These are phyloP conservation scores for Phytopythium cucurbitacearum DNA, from an alignment of 352 stramenopile genomes.

Conservation along the genomic window DNA sequence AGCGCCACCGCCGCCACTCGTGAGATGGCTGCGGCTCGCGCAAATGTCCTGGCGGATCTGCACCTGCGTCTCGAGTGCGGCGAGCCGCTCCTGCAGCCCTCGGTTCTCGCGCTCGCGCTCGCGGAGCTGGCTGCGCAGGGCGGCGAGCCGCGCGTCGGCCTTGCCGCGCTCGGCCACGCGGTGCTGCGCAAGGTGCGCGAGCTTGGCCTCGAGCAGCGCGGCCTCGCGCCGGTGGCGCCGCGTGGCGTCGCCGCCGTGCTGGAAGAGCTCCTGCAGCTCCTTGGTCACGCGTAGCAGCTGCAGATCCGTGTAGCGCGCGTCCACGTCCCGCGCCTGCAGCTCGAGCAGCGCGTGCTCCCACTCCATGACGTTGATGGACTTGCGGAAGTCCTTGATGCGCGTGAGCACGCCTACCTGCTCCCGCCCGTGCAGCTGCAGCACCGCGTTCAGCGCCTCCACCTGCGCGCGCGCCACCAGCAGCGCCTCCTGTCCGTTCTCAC, in stretches of 20 bases:
- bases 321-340: slow-evolving; percentile 79
- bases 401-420: slow-evolving; percentile 83
- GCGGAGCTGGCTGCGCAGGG: slow-evolving; percentile 55
- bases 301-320: slow-evolving; percentile 92
- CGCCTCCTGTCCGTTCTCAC: slow-evolving; percentile 36
- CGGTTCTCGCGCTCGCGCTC: slow-evolving; percentile 82
- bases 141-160: slow-evolving; percentile 35
- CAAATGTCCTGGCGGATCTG: slow-evolving; percentile 88
- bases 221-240: slow-evolving; percentile 78
- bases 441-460: slow-evolving; percentile 86
- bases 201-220: slow-evolving; percentile 68
- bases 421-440: slow-evolving; percentile 81
- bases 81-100: slow-evolving; percentile 66
- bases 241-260: slow-evolving; percentile 69
- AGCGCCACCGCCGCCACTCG: neutral
- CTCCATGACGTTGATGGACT: slow-evolving; percentile 93
- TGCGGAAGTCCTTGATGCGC: slow-evolving; percentile 92
- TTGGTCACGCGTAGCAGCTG: slow-evolving; percentile 92
- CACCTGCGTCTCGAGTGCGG: slow-evolving; percentile 78
- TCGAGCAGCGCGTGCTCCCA: slow-evolving; percentile 87
- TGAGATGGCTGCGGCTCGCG: slow-evolving; percentile 39
- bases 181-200: slow-evolving; percentile 52
- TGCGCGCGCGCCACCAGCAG: slow-evolving; percentile 73
- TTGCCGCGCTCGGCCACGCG: slow-evolving; percentile 68
- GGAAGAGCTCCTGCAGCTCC: slow-evolving; percentile 87